Percentiles rank a stretch among this genome's conserved stretches.
Conservation (phyloP, 176 grass and related monocot genomes). For the Zoysia pacifica region DNA sequence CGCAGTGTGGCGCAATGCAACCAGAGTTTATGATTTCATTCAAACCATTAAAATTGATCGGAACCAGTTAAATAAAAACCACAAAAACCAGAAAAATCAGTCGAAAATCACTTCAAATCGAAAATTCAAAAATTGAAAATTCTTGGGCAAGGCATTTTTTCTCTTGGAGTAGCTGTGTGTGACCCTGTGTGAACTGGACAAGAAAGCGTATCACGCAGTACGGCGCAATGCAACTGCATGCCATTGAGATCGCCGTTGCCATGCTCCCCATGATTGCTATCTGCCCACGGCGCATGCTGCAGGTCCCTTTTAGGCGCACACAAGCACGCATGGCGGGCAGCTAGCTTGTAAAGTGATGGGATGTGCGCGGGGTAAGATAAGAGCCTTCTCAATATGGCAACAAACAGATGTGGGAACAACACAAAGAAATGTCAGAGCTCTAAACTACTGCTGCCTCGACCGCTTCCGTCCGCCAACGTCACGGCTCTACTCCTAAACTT, state of each 20-base stretch:
- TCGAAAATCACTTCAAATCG: too few relatives aligned
- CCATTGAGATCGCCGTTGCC: background rate
- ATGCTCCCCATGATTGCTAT: constrained; percentile 18
- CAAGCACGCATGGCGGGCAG: constrained; percentile 23
- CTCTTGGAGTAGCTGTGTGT: background rate
- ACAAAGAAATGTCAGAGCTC: background rate
- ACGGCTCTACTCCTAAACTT: background rate
- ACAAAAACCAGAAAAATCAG: too few relatives aligned
- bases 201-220: background rate
- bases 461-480: background rate
- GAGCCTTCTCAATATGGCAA: constrained; percentile 30
- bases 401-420: constrained; percentile 4
- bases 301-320: constrained; percentile 8
- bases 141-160: background rate
- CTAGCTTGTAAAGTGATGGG: constrained; percentile 30
- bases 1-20: too few relatives aligned
- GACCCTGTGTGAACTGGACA: constrained; percentile 21
- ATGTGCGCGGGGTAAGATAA: background rate
- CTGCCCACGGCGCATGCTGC: constrained; percentile 7
- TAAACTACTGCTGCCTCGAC: background rate
- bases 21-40: too few relatives aligned
- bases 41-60: too few relatives aligned
- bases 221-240: background rate
- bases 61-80: too few relatives aligned
- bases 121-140: too few relatives aligned